Evolutionary conservation across 805 yeast species (phyloP), one percentile per base, ranked within the genome.

Genomic region (Nakazawaea wyomingensis): DNA sequence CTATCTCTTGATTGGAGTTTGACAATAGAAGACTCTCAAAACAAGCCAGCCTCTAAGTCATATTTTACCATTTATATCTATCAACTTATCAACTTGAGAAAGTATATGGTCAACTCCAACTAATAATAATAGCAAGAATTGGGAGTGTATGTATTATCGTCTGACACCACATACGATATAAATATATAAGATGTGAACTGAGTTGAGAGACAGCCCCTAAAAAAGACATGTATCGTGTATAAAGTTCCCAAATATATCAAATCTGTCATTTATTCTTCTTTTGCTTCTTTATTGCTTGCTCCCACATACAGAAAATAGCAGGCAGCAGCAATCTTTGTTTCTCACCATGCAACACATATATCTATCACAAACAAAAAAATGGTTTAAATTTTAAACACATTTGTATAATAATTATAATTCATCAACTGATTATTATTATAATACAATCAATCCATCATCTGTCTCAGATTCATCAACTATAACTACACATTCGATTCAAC

Each of bases 241-340:
- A 9, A 2, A 18, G 14, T n/a, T 36, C 31, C 50, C 27, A 37
- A 41, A 36, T 34, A n/a, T n/a, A n/a, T n/a, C n/a, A n/a, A n/a
- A n/a, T n/a, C n/a, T n/a, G n/a, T n/a, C n/a, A n/a, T n/a, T n/a
- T n/a, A n/a, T n/a, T n/a, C n/a, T n/a, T 13, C n/a, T 2, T 29
- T n/a, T n/a, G 7, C 6, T 29, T n/a, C 6, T 29, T 29, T 11
- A 11, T 29, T 29, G 32, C 32, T 29, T 29, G 32, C 32, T 29
- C 16, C 10, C 10, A 24, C 10, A 24, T 7, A 24, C 10, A 24
- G 10, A 24, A 24, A 24, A 24, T 24, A 8, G 27, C 10, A 11
- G 13, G 16, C 16, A n/a, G 32, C 32, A 29, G 32, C 32, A 29
- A 29, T 29, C 16, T 29, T 29, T 29, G 32, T n/a, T 29, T 29